Evolutionary conservation across 495 filamentous ascomycete genomes (phyloP).

Genomic region (Aspergillus steynii): DNA sequence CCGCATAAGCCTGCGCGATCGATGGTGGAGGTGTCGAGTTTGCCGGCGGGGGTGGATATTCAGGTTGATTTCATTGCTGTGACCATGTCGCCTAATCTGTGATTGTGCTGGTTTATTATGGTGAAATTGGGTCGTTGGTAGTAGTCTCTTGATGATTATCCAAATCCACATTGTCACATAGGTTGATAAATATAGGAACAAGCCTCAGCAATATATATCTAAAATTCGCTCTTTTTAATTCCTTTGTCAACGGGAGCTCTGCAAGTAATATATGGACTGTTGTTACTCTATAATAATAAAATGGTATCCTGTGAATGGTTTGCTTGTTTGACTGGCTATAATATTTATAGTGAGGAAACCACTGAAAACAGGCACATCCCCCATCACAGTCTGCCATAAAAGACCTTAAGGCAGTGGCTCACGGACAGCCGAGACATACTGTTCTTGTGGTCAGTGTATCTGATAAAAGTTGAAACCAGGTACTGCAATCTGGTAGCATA

Average conservation of each 20-base stretch:
- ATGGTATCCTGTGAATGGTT: too few species aligned
- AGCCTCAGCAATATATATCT: too few species aligned
- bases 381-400: too few species aligned
- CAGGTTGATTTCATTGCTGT: conserved; percentile 23
- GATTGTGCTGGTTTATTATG: neutral
- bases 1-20: conserved; percentile 20
- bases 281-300: too few species aligned
- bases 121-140: neutral
- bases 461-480: neutral
- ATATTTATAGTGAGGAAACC: too few species aligned
- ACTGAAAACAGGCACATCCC: too few species aligned
- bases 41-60: conserved; percentile 20
- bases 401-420: conserved; percentile 7
- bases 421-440: conserved; percentile 14
- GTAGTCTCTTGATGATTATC: neutral
- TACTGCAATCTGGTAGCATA: conserved; percentile 16
- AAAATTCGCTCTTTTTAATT: neutral
- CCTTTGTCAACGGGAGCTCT: too few species aligned
- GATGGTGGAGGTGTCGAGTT: conserved; percentile 21
- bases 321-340: too few species aligned
- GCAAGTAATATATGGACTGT: too few species aligned
- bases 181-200: too few species aligned
- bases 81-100: neutral
- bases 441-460: neutral
- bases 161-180: too few species aligned